Percentiles rank a stretch among this genome's conserved stretches.
Evolutionary conservation across 2,329 filamentous ascomycete species (phyloP).

Genomic region (Exophiala bonariae): DNA sequence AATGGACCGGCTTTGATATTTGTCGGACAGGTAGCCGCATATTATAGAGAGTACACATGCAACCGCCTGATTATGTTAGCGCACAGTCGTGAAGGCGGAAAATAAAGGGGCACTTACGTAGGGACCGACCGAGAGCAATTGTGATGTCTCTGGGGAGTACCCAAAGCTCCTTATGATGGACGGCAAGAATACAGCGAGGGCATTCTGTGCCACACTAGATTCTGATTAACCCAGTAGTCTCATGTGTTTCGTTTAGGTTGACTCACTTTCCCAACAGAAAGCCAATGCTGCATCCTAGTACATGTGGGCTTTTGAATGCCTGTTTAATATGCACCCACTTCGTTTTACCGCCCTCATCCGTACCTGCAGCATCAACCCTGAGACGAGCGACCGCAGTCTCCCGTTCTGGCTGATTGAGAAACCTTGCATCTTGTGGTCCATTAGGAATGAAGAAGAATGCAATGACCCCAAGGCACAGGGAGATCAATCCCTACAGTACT

Average conservation of each 20-base stretch:
- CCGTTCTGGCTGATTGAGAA: constrained; percentile 2
- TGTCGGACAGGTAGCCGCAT: constrained; percentile 31
- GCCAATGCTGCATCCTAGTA: constrained; percentile 32
- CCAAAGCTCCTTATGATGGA: constrained; percentile 34
- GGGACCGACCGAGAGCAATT: constrained; percentile 23
- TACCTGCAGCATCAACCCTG: not conserved
- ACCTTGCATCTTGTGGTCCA: not conserved
- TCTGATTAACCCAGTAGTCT: constrained; percentile 40
- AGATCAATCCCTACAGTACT: constrained; percentile 4
- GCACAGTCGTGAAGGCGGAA: constrained; percentile 35
- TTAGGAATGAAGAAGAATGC: constrained; percentile 2
- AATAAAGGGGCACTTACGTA: constrained; percentile 21
- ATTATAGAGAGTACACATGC: constrained; percentile 36
- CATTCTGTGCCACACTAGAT: no score
- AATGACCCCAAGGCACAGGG: not conserved
- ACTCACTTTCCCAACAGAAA: constrained; percentile 43
- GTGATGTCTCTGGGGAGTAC: constrained; percentile 30
- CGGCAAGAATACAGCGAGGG: constrained; percentile 11
- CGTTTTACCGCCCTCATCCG: constrained; percentile 4
- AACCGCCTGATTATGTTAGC: constrained; percentile 35
- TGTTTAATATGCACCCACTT: constrained; percentile 31
- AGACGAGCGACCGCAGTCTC: not conserved
- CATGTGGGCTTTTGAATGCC: constrained; percentile 39
- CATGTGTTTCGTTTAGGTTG: constrained; percentile 41
- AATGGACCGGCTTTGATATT: no score